A percentile compares a stretch with the other conserved stretches of the same genome.
Evolutionary conservation across 2,329 filamentous ascomycete species (phyloP).

Genomic region (Paecilomyces sp.): DNA sequence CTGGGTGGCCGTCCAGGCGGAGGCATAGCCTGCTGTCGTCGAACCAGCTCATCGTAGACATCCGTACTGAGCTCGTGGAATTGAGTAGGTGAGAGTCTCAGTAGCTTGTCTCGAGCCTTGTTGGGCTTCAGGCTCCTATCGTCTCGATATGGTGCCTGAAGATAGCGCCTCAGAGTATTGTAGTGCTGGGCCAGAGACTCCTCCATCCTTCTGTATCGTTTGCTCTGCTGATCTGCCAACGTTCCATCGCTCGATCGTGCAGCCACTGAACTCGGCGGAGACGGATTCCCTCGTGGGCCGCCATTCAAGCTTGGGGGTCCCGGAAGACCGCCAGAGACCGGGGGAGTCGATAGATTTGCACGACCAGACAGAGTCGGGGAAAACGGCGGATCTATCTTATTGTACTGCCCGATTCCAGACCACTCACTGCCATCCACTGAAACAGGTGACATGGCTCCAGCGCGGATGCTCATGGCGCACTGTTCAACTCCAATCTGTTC

Average conservation of each 20-base stretch:
- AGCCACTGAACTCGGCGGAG: conserved; percentile 72
- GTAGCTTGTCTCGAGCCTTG: conserved; percentile 87
- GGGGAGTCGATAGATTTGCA: conserved; percentile 56
- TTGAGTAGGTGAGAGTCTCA: conserved; percentile 82
- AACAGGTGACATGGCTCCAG: conserved; percentile 73
- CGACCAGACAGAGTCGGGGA: conserved; percentile 44
- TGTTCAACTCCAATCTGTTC: background rate
- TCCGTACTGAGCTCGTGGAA: conserved; percentile 97
- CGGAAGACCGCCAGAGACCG: conserved; percentile 54
- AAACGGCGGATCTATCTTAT: conserved; percentile 35
- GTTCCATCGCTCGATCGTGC: conserved; percentile 69
- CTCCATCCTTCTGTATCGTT: conserved; percentile 54
- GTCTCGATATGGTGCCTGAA: conserved; percentile 64
- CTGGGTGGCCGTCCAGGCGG: conserved; percentile 35
- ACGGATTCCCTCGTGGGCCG: conserved; percentile 49
- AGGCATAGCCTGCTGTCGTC: conserved; percentile 64
- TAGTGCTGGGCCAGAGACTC: conserved; percentile 75
- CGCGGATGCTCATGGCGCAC: conserved; percentile 58
- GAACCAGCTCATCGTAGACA: conserved; percentile 89
- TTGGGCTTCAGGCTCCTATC: conserved; percentile 73
- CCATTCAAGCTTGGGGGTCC: conserved; percentile 51
- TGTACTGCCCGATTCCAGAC: conserved; percentile 64
- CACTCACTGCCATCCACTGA: conserved; percentile 78
- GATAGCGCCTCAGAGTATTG: conserved; percentile 65
- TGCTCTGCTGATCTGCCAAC: conserved; percentile 57